Evolutionary conservation across 2,329 filamentous ascomycete genomes (phyloP).

Genomic region (Ceratocystis cubensis): DNA sequence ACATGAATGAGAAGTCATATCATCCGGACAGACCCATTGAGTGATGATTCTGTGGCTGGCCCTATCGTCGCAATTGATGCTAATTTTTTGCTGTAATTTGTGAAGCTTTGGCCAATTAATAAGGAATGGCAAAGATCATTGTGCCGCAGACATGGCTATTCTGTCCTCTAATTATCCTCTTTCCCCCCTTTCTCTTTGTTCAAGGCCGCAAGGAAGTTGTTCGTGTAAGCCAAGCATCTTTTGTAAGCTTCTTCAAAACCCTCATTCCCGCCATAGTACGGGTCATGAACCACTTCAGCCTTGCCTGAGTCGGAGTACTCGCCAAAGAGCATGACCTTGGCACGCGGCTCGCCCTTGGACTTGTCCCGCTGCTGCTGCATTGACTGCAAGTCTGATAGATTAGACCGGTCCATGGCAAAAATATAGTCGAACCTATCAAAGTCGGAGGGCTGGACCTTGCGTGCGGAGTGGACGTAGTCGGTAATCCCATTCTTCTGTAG

Average conservation of each 20-base stretch:
- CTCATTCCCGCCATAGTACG: conserved; percentile 77
- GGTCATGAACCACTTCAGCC: conserved; percentile 67
- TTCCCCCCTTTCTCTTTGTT: conserved; percentile 27
- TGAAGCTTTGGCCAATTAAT: no score
- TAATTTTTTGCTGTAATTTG: no score
- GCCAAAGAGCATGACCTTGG: conserved; percentile 70
- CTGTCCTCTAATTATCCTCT: neutral
- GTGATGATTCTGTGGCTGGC: no score
- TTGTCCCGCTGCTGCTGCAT: conserved; percentile 46
- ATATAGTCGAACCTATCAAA: conserved; percentile 85
- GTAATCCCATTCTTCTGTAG: conserved; percentile 62
- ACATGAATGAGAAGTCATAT: no score
- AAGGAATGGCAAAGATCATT: no score
- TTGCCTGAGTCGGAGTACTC: conserved; percentile 56
- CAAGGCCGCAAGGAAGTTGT: conserved; percentile 55
- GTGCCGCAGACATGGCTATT: neutral
- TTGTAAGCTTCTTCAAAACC: conserved; percentile 81
- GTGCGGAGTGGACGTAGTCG: conserved; percentile 63
- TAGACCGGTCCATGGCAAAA: conserved; percentile 83
- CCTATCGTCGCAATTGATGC: no score
- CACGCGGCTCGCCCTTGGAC: conserved; percentile 32
- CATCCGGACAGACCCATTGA: no score
- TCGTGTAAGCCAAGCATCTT: conserved; percentile 65
- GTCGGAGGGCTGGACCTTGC: conserved; percentile 49
- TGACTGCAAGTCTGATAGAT: conserved; percentile 57